Evolutionary conservation across 345 rosid species (phyloP), one percentile per base, ranked within the genome.

Genomic region (Acer campestre): DNA sequence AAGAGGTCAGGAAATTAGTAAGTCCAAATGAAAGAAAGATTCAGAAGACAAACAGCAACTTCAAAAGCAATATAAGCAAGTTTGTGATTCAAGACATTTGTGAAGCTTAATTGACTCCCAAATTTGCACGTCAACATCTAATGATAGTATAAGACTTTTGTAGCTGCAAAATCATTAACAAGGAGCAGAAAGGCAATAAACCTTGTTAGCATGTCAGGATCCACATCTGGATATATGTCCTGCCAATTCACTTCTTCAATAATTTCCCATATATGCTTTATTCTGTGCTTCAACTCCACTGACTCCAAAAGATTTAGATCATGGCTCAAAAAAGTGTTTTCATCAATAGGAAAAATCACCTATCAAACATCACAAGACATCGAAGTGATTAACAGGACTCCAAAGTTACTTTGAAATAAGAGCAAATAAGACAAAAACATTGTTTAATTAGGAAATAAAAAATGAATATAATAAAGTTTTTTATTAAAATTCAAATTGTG

Each of bases 191-290:
- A 64, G 71, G 73, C 55, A 75, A 77, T 72, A 77, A 82, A 96
- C 98, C 99, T 96, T 84, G 97, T 94, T 74, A 94, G 84, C 84
- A 86, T 70, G 85, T 94, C 97, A 17, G 99, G 98, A 84, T 94
- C 97, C 64, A 86, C 77, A 68, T 86, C 94, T 67, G 99, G 98
- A 85, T 94, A 94, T 65, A 85, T 71, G 71, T 86, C 94, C 80
- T 85, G 85, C 98, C 98, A 95, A 68, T 88, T 88, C 56, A 91
- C 91, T 83, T 80, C 92, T 82, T 92, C 98, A 82, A 95, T 85
- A 75, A 95, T 88, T 83, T 94, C 95, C 75, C 73, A 81, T 71
- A 93, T 81, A 75, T 95, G 90, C 78, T 95, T 90, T 78, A 90
- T 85, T 84, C 95, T 88, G 75, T 90, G 91, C 84, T 89, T 95